Evolutionary conservation across 192 early-diverging fungal genomes (phyloP).

Genomic region (Haplosporangium gracile): DNA sequence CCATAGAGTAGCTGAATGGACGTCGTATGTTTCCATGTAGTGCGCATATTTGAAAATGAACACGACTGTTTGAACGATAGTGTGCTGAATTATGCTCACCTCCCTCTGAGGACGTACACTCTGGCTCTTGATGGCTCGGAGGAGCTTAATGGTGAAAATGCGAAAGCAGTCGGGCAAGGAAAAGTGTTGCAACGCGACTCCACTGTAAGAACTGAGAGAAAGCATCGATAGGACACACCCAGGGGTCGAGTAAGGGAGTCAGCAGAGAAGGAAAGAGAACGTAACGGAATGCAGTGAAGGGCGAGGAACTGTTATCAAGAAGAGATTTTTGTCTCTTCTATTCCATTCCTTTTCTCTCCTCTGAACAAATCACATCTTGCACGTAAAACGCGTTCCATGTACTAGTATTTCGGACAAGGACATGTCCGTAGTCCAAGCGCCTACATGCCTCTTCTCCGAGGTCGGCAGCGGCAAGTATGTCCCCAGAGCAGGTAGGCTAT

Average conservation of each 20-base stretch:
- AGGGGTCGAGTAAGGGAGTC: not conserved
- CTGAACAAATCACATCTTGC: not conserved
- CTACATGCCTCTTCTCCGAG: constrained; percentile 99
- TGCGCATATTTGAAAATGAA: not conserved
- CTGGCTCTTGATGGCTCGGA: not conserved
- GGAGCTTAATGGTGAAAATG: not conserved
- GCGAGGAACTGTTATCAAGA: not conserved
- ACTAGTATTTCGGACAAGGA: not conserved
- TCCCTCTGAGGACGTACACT: not conserved
- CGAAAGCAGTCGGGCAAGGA: not conserved
- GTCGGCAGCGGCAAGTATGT: constrained; percentile 99
- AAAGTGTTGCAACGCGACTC: not conserved
- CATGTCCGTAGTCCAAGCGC: constrained; percentile 58
- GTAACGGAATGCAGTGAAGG: not conserved
- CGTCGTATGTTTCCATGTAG: not conserved
- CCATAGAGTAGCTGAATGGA: not conserved
- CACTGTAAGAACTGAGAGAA: not conserved
- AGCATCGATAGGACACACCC: not conserved
- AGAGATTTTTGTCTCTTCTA: constrained; percentile 14
- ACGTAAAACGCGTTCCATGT: not conserved
- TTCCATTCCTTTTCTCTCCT: constrained; percentile 27
- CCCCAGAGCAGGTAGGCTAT: constrained; percentile 80
- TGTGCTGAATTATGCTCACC: not conserved
- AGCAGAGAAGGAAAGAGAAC: not conserved
- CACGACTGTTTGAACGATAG: not conserved